Evolutionary conservation across 768 basidiomycete species (phyloP).

Genomic region (Xanthoconium purpureum): DNA sequence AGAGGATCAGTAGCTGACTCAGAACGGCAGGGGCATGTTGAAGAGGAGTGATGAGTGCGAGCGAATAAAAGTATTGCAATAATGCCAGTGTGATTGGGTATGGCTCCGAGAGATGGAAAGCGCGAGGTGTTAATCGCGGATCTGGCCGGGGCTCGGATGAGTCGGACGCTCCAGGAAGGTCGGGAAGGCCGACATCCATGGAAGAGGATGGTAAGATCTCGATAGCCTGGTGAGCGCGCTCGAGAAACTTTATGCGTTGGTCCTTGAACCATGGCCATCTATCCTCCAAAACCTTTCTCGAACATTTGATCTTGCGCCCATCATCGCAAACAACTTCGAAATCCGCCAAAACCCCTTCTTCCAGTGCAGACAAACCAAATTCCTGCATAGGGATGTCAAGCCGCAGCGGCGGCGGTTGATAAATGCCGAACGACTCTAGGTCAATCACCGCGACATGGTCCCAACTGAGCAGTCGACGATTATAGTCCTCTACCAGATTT

Average conservation of each 20-base stretch:
- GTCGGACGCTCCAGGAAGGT: slow-evolving; percentile 50
- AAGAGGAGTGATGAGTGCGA: slow-evolving; percentile 80
- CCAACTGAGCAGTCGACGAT: slow-evolving; percentile 86
- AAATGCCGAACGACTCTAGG: slow-evolving; percentile 93
- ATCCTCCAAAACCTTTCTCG: slow-evolving; percentile 79
- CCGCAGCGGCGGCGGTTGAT: slow-evolving; percentile 73
- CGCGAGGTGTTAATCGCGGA: slow-evolving; percentile 75
- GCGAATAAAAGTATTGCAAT: slow-evolving; percentile 91
- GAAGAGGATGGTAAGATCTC: slow-evolving; percentile 57
- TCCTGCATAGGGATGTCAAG: slow-evolving; percentile 75
- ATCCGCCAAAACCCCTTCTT: slow-evolving; percentile 79
- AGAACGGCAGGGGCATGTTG: slow-evolving; percentile 90
- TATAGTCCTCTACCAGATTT: slow-evolving; percentile 89
- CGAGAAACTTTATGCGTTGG: slow-evolving; percentile 57
- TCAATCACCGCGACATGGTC: slow-evolving; percentile 90
- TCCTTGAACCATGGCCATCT: slow-evolving; percentile 95
- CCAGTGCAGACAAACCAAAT: slow-evolving; percentile 78
- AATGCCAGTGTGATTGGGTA: slow-evolving; percentile 87
- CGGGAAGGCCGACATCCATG: slow-evolving; percentile 62
- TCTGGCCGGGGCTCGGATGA: slow-evolving; percentile 58
- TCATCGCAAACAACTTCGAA: slow-evolving; percentile 94
- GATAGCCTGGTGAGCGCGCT: slow-evolving; percentile 53
- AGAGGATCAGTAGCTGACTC: slow-evolving; percentile 79
- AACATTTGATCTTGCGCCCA: slow-evolving; percentile 77
- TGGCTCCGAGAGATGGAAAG: slow-evolving; percentile 81